Base-by-base conservation (phyloP, 1,284 basidiomycete species). In the Sporisorium graminicola region DNA sequence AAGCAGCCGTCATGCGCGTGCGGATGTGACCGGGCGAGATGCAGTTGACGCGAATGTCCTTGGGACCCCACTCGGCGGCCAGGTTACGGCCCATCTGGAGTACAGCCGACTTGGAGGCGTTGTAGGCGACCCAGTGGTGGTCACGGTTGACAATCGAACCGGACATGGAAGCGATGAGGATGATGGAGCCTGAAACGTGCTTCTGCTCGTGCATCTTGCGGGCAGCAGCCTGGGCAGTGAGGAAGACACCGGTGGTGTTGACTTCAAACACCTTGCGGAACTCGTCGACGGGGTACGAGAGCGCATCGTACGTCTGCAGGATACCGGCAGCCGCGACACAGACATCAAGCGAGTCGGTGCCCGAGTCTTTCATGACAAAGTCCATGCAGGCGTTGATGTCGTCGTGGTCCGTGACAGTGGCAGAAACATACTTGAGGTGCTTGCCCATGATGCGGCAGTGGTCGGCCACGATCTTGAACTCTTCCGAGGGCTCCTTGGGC, bases 101-200 rank as follows among this genome's bases (percentile, higher is more conserved):
- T 8, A 94, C 91, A 2, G 91, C 93, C 2, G 91, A 90, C 86
- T 94, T 94, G 86, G 91, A 92, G 57, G 90, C 89, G 86, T 93
- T 93, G 87, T 93, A 93, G 20, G 91, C 90, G 50, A 91, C 89
- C 91, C 91, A 93, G n/a, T 90, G 63, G 80, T 83, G 74, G 86
- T 79, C 93, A 86, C 87, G 90, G 87, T 94, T 94, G 58, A 92
- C 92, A 76, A 94, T 91, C 58, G 90, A 91, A 18, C 93, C 94
- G 50, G 91, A 92, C 92, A 95, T 94, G 66, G 92, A 93, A 24
- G 92, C 93, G 77, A 94, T 91, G 73, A 94, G 86, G 74, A 93
- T 89, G 75, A 95, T 93, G 77, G 92, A 93, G 1, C 93, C 93
- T 16, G 89, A 88, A n/a, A 88, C 89, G 7, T 90, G 89, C 75